A percentile compares a stretch with the other conserved stretches of the same genome.
phyloP scores from a whole-genome alignment of 495 filamentous ascomycete genomes.

The Aspergillus conjunctus region DNA sequence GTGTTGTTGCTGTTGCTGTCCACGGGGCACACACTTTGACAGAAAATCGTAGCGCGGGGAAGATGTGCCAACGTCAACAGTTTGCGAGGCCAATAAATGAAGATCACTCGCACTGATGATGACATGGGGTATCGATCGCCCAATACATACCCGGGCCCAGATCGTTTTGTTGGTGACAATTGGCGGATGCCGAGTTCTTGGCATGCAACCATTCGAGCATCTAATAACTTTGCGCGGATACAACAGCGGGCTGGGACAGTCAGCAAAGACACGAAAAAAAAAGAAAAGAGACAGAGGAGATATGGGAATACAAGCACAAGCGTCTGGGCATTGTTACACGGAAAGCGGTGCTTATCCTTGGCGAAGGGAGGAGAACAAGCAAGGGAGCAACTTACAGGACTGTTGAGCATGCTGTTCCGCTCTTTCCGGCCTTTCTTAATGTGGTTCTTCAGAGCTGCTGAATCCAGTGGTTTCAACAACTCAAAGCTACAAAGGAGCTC shows the following conservation, averaged over 20 bases:
- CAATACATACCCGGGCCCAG: constrained; percentile 17
- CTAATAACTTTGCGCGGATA: constrained; percentile 54
- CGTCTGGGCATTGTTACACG: constrained; percentile 35
- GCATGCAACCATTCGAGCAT: constrained; percentile 22
- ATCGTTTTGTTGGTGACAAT: constrained; percentile 31
- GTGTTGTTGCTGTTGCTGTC: not conserved
- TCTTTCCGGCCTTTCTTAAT: constrained; percentile 98
- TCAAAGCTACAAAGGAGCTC: constrained; percentile 98
- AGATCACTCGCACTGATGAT: constrained; percentile 18
- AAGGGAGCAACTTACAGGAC: constrained; percentile 67
- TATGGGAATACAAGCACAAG: constrained; percentile 19
- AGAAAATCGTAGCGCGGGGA: constrained; percentile 10
- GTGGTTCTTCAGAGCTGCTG: constrained; percentile 94
- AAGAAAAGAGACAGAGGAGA: constrained; percentile 16
- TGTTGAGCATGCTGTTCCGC: constrained; percentile 87
- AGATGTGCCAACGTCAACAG: constrained; percentile 15
- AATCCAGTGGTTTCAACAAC: constrained; percentile 93
- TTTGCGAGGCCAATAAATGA: constrained; percentile 13
- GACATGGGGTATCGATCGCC: constrained; percentile 14
- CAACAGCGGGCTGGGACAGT: constrained; percentile 44
- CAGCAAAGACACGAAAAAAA: constrained; percentile 24
- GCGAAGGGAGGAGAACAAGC: constrained; percentile 28
- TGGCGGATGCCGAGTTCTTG: constrained; percentile 28
- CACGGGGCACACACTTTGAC: constrained; percentile 18
- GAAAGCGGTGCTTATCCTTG: constrained; percentile 29